phyloP scores from a whole-genome alignment of 2,329 filamentous ascomycete genomes.

The Septoria petroselini region DNA sequence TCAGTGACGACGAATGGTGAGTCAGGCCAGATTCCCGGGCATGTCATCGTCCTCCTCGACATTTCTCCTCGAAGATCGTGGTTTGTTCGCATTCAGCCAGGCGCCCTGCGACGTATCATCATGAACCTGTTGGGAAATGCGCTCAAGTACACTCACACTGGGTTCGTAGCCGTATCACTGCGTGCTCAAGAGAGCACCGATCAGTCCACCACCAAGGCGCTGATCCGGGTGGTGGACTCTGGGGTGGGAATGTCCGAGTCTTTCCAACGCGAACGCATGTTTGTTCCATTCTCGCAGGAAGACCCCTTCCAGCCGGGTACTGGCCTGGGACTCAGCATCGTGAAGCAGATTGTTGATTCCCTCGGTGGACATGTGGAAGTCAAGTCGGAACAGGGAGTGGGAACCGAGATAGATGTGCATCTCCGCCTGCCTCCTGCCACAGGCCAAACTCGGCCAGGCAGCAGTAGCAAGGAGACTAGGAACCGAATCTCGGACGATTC shows the following conservation, averaged over 20 bases:
- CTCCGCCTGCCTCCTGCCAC: conserved; percentile 21
- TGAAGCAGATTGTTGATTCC: conserved; percentile 54
- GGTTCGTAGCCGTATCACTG: conserved; percentile 43
- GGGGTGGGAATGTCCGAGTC: conserved; percentile 37
- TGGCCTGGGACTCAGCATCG: conserved; percentile 39
- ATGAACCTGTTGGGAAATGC: conserved; percentile 50
- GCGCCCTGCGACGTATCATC: conserved; percentile 48
- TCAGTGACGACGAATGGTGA: conserved; percentile 6
- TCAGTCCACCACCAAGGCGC: conserved; percentile 21
- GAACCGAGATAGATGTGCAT: conserved; percentile 29
- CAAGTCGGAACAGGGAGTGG: conserved; percentile 44
- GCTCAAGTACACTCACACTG: conserved; percentile 47
- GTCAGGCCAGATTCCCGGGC: background rate
- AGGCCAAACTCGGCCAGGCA: background rate
- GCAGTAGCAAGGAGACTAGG: background rate
- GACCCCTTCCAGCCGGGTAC: conserved; percentile 36
- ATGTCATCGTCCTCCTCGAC: conserved; percentile 46
- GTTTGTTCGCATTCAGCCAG: conserved; percentile 46
- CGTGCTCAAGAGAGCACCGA: conserved; percentile 30
- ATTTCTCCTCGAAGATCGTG: conserved; percentile 42
- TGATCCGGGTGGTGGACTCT: conserved; percentile 32
- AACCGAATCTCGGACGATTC: background rate
- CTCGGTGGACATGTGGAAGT: conserved; percentile 60
- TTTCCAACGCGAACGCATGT: conserved; percentile 35
- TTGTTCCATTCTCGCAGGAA: conserved; percentile 38